Percentiles rank a stretch among this genome's conserved stretches.
Evolutionary conservation across 2,329 filamentous ascomycete species (phyloP).

Genomic region (Fonsecaea nubica): DNA sequence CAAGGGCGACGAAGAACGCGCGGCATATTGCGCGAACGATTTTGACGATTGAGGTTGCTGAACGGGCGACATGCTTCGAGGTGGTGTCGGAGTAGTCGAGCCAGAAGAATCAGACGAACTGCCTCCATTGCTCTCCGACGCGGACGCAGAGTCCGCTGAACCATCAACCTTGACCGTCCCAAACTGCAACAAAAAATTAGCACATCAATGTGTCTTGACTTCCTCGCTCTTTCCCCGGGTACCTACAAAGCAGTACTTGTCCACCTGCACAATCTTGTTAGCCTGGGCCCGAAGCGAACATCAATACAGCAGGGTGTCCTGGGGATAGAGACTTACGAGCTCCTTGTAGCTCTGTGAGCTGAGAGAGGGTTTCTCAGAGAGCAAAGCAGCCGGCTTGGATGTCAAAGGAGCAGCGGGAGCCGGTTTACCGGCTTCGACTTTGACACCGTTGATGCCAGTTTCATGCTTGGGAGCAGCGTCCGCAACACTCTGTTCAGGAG

Average conservation of each 20-base stretch:
- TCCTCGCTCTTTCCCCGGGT: conserved; percentile 50
- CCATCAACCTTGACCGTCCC: conserved; percentile 57
- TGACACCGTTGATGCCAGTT: conserved; percentile 32
- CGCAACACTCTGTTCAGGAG: conserved; percentile 29
- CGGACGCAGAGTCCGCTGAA: conserved; percentile 44
- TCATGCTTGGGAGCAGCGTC: conserved; percentile 31
- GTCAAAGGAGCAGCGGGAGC: conserved; percentile 44
- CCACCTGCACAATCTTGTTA: conserved; percentile 58
- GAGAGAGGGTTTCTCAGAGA: conserved; percentile 70
- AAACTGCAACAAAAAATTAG: conserved; percentile 52
- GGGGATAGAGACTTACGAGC: conserved; percentile 52
- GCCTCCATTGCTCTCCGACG: conserved; percentile 36
- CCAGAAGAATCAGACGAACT: conserved; percentile 42
- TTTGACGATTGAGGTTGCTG: conserved; percentile 28
- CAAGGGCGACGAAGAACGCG: conserved; percentile 52
- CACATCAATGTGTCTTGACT: conserved; percentile 39
- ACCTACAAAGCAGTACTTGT: conserved; percentile 99
- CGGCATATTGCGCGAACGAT: conserved; percentile 45
- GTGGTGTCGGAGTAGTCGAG: conserved; percentile 38
- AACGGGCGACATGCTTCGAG: conserved; percentile 32
- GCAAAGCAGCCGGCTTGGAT: conserved; percentile 60
- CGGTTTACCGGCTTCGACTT: conserved; percentile 20
- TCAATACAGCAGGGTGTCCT: not conserved
- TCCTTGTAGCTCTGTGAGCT: conserved; percentile 93
- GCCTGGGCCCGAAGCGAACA: not conserved